Evolutionary conservation across 2,329 filamentous ascomycete species (phyloP).

Genomic region (Colletotrichum karsti): DNA sequence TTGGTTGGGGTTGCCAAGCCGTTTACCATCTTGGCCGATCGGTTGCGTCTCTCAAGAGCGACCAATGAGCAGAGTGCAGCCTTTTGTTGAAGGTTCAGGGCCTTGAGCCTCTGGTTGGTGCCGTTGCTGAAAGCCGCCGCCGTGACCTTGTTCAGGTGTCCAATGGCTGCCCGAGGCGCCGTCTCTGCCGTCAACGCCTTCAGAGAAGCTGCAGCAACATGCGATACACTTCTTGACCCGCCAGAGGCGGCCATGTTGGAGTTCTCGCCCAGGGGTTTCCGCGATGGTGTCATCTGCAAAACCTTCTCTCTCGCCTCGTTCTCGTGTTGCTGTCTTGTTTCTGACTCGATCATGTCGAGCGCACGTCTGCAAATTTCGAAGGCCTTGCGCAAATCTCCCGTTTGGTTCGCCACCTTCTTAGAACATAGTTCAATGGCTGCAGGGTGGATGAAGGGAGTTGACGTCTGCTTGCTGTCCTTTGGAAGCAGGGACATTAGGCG

Average conservation of each 20-base stretch:
- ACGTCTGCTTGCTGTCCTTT: slow-evolving; percentile 56
- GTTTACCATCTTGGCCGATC: slow-evolving; percentile 55
- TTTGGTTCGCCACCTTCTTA: slow-evolving; percentile 93
- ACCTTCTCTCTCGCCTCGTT: slow-evolving; percentile 66
- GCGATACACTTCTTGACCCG: slow-evolving; percentile 49
- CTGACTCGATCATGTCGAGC: slow-evolving; percentile 87
- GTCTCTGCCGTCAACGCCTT: slow-evolving; percentile 75
- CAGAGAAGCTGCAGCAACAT: slow-evolving; percentile 62
- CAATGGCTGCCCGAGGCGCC: slow-evolving; percentile 88
- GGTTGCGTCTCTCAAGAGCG: slow-evolving; percentile 82
- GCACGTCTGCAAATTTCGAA: slow-evolving; percentile 93
- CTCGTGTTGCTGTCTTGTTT: slow-evolving; percentile 79
- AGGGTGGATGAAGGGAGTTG: slow-evolving; percentile 89
- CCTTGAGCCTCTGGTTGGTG: slow-evolving; percentile 82
- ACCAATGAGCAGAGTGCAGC: slow-evolving; percentile 90
- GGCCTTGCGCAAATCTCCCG: slow-evolving; percentile 91
- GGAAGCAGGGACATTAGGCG: slow-evolving; percentile 81
- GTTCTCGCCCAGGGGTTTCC: slow-evolving; percentile 83
- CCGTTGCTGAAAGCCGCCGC: slow-evolving; percentile 91
- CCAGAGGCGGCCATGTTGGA: slow-evolving; percentile 69
- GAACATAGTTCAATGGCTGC: slow-evolving; percentile 93
- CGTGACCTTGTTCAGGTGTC: slow-evolving; percentile 91
- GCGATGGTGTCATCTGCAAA: slow-evolving; percentile 72
- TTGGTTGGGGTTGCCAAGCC: slow-evolving; percentile 68
- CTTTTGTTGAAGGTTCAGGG: slow-evolving; percentile 95